A percentile compares a stretch with the other conserved stretches of the same genome.
Evolutionary conservation across 2,329 filamentous ascomycete species (phyloP).

Genomic region (Capronia americana): DNA sequence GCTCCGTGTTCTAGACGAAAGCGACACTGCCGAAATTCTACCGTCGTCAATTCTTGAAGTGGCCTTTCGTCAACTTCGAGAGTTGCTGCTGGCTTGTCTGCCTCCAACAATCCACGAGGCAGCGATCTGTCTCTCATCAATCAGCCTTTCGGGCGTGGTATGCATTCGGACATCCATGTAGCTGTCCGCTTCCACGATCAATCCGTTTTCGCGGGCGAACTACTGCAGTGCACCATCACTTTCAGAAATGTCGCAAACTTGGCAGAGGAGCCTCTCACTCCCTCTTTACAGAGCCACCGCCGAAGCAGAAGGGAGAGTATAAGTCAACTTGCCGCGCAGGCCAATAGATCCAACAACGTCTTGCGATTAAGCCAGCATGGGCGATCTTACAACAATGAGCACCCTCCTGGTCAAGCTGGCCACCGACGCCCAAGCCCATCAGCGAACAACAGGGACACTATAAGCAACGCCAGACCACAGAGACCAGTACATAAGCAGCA

Average conservation of each 20-base stretch:
- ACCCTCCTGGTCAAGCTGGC: conserved; percentile 21
- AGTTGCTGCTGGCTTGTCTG: neutral
- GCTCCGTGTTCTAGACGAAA: neutral
- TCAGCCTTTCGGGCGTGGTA: conserved; percentile 37
- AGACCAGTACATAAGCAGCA: conserved; percentile 67
- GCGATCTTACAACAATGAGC: conserved; percentile 24
- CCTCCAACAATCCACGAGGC: neutral
- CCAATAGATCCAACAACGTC: conserved; percentile 2
- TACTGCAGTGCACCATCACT: conserved; percentile 92
- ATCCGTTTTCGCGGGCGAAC: conserved; percentile 94
- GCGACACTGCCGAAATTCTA: neutral
- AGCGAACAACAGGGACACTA: conserved; percentile 43
- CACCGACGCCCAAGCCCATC: conserved; percentile 49
- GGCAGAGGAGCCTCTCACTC: conserved; percentile 50
- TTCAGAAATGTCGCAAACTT: conserved; percentile 81
- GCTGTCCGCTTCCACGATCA: conserved; percentile 94
- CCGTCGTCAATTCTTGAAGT: neutral
- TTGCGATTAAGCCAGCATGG: conserved; percentile 24
- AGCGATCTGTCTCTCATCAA: neutral
- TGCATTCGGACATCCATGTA: conserved; percentile 82
- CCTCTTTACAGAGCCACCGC: conserved; percentile 38
- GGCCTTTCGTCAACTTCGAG: neutral
- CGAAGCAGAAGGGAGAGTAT: conserved; percentile 38
- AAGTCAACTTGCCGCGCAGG: conserved; percentile 34
- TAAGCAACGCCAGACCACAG: conserved; percentile 41